Base-by-base conservation (phyloP, 2,329 filamentous ascomycete genomes). In the Ilyonectria robusta region DNA sequence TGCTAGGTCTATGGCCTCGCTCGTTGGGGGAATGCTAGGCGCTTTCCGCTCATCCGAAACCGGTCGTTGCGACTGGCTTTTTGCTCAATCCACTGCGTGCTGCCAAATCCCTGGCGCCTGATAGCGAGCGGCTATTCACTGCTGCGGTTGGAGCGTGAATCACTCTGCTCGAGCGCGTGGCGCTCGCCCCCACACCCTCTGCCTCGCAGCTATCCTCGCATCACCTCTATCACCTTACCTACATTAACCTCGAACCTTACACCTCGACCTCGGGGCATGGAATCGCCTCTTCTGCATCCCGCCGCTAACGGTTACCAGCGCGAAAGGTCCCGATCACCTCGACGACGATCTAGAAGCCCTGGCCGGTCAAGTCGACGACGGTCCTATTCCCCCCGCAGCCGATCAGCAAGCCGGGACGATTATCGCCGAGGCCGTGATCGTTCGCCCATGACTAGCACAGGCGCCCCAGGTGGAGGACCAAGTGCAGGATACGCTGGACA, bases 261-360 rank as follows among this genome's bases (percentile, higher is more conserved):
- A 70, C 64, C 59, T 54, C 47, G 48, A 60, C 31, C 55, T 54
- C 51, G 59, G 61, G 64, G 54, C 60, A 74, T 75, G 74, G 69
- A 64, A 66, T 33, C 51, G 19, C 37, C 55, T 65, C 31, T 66
- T 50, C 59, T 56, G 31, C 62, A 65, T 59, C 33, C 48, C 17
- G 57, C 55, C 42, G 74, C 75, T 81, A 76, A 81, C 77, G 68
- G 64, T 66, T 73, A 77, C 61, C 86, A 95, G 93, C 93, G 93
- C 82, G 94, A 97, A 90, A 93, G 91, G 85, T 92, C 90, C 83
- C 91, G 92, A 81, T 94, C 92, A 75, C 91, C 92, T 78, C 91
- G 92, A 80, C 91, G 92, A 82, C 91, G 94, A 83, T 97, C 94
- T 78, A 92, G 94, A 84, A 97, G 94, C 85, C 93, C 92, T 76